Conservation (phyloP, 1,284 basidiomycete species). For the Microbotryum scabiosae region DNA sequence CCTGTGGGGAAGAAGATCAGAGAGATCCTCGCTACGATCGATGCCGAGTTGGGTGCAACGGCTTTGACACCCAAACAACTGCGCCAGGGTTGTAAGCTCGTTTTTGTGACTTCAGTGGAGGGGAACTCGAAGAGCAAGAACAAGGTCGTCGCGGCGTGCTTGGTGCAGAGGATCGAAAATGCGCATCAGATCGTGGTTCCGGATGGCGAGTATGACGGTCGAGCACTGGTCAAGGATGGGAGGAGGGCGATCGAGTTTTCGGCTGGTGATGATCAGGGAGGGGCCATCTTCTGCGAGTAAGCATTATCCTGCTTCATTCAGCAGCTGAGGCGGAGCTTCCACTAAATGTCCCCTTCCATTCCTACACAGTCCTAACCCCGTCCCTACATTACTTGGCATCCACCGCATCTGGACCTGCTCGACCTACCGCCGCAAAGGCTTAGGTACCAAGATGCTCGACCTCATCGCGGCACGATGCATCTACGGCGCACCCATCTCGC, state of each 20-base stretch:
- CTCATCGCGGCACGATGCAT: slow-evolving; percentile 38
- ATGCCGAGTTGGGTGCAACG: slow-evolving; percentile 42
- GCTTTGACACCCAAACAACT: slow-evolving; percentile 38
- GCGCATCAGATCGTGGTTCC: slow-evolving; percentile 39
- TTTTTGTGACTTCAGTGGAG: slow-evolving; percentile 37
- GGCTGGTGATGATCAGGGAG: slow-evolving; percentile 35
- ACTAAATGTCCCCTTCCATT: not conserved
- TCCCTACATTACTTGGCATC: slow-evolving; percentile 43
- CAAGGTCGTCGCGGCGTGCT: slow-evolving; percentile 41
- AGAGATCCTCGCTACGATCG: slow-evolving; percentile 41
- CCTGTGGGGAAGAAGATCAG: slow-evolving; percentile 32
- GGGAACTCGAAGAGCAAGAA: slow-evolving; percentile 27
- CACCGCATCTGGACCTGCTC: slow-evolving; percentile 45
- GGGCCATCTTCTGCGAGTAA: slow-evolving; percentile 44
- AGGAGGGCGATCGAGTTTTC: not conserved
- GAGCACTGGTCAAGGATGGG: not conserved
- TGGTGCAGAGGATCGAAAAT: slow-evolving; percentile 42
- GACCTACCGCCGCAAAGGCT: slow-evolving; percentile 36
- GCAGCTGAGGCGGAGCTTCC: not conserved
- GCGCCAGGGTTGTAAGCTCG: slow-evolving; percentile 40
- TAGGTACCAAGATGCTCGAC: slow-evolving; percentile 40
- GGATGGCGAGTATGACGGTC: too few relatives aligned
- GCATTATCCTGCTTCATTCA: slow-evolving; percentile 18
- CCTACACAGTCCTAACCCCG: slow-evolving; percentile 36
- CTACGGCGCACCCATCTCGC: slow-evolving; percentile 40